Conservation (phyloP, 1,284 basidiomycete species). For the Cutaneotrichosporon dermatis region DNA sequence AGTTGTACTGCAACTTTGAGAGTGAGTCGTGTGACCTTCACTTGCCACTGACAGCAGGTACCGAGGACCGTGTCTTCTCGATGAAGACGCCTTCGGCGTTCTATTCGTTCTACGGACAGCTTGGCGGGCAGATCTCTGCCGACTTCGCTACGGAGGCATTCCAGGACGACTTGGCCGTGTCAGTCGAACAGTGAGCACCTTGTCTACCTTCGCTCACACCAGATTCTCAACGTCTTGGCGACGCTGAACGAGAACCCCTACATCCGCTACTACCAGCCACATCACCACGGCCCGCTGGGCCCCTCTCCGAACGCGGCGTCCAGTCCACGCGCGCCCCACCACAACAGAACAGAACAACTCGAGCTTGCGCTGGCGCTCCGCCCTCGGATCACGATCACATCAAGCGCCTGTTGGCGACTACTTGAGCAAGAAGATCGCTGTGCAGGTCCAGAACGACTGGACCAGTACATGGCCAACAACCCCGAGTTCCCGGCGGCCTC, state of each 20-base stretch:
- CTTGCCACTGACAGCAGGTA: constrained; percentile 56
- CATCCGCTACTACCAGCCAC: constrained; percentile 88
- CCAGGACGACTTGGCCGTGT: constrained; percentile 76
- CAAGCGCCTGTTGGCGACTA: constrained; percentile 54
- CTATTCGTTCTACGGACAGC: constrained; percentile 80
- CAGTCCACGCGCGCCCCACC: constrained; percentile 47
- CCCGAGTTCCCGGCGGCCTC: constrained; percentile 65
- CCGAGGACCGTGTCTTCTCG: constrained; percentile 78
- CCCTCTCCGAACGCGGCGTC: constrained; percentile 58
- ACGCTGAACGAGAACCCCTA: constrained; percentile 89
- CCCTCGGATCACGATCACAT: constrained; percentile 28
- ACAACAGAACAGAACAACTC: constrained; percentile 48
- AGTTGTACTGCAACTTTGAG: constrained; percentile 86
- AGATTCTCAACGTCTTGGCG: constrained; percentile 88
- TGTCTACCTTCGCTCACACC: constrained; percentile 19
- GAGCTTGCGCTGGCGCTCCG: constrained; percentile 44
- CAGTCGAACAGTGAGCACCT: constrained; percentile 44
- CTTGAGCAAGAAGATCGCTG: constrained; percentile 71
- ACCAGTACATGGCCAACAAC: constrained; percentile 78
- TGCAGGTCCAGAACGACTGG: constrained; percentile 74
- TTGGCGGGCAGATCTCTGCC: constrained; percentile 61
- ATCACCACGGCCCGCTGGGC: constrained; percentile 78
- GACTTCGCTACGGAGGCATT: constrained; percentile 61
- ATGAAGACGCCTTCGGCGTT: constrained; percentile 70
- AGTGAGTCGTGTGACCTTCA: constrained; percentile 54